Percentiles rank a stretch among this genome's conserved stretches.
Evolutionary conservation across 139 green algal species (phyloP).

Genomic region (Pleodorina starrii): DNA sequence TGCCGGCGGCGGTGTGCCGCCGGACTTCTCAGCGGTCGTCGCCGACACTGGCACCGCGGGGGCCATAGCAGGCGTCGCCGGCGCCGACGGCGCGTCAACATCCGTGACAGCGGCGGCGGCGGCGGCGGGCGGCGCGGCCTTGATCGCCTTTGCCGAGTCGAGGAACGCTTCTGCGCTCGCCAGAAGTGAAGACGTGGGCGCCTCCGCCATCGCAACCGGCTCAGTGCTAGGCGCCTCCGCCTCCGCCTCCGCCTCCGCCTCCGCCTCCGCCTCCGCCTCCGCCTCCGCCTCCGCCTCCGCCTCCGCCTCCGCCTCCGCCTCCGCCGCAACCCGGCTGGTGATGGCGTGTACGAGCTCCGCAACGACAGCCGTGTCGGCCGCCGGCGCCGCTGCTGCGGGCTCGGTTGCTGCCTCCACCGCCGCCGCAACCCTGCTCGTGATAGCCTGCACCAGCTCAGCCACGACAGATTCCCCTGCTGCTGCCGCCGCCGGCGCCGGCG

Average conservation of each 20-base stretch:
- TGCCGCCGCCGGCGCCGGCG: neutral
- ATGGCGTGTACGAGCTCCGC: neutral
- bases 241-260: neutral
- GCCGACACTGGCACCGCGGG: neutral
- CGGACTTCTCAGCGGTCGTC: neutral
- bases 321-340: neutral
- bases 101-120: neutral
- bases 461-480: neutral
- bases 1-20: neutral
- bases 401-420: neutral
- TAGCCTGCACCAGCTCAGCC: neutral
- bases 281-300: neutral
- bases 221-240: neutral
- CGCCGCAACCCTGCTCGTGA: neutral
- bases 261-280: neutral
- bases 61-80: neutral
- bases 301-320: neutral
- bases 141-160: neutral
- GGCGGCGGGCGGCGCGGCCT: neutral
- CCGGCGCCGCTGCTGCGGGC: neutral
- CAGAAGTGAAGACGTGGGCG: neutral
- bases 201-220: neutral
- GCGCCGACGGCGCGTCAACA: neutral
- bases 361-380: neutral
- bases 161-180: neutral